phyloP scores from a whole-genome alignment of 2,329 filamentous ascomycete species.

The Dactylonectria estremocensis region DNA sequence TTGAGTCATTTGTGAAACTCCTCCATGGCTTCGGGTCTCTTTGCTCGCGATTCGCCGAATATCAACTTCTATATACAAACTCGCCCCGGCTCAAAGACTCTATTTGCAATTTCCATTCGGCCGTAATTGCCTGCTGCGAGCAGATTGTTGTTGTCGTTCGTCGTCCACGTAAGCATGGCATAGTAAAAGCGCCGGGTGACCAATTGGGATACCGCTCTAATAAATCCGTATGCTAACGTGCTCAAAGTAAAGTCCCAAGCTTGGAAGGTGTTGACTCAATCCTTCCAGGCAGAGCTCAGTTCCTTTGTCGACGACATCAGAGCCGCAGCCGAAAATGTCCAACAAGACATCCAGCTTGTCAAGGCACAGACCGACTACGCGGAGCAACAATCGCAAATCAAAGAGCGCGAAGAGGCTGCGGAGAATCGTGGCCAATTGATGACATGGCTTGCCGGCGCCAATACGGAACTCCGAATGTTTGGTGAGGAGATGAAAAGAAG shows the following conservation, averaged over 20 bases:
- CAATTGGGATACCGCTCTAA: no score
- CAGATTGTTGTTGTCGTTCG: not conserved
- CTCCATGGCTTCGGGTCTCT: constrained; percentile 29
- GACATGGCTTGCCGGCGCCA: constrained; percentile 17
- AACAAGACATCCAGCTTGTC: constrained; percentile 23
- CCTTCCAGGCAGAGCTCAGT: constrained; percentile 26
- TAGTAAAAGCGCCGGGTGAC: no score
- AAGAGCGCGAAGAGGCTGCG: constrained; percentile 27
- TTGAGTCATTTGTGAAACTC: constrained; percentile 35
- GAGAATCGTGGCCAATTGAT: not conserved
- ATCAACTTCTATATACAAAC: constrained; percentile 12
- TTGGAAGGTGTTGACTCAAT: constrained; percentile 15
- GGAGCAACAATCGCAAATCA: constrained; percentile 20
- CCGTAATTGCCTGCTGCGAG: constrained; percentile 25
- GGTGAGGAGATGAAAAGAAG: no score
- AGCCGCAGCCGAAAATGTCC: not conserved
- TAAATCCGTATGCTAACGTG: not conserved
- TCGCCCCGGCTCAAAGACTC: not conserved
- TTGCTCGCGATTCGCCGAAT: constrained; percentile 24
- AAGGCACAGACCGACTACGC: constrained; percentile 17
- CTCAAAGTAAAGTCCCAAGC: constrained; percentile 6
- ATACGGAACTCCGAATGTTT: not conserved
- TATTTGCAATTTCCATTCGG: constrained; percentile 20
- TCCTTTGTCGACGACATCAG: constrained; percentile 27
- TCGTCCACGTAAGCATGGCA: constrained; percentile 6